Evolutionary conservation across 495 filamentous ascomycete genomes (phyloP).

Genomic region (Parmelia sp.): DNA sequence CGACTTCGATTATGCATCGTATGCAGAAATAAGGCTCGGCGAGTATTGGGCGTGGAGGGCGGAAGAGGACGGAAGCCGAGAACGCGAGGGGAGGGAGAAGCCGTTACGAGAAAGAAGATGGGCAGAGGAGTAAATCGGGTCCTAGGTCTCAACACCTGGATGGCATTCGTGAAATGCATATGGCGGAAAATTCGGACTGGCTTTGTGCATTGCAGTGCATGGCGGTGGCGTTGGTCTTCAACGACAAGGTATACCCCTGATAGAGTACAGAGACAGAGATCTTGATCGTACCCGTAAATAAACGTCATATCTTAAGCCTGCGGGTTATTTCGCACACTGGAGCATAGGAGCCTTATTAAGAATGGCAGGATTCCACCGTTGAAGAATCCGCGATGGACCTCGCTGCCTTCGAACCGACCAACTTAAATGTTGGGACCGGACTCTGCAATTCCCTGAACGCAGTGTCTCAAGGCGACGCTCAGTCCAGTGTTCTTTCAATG

Average conservation of each 20-base stretch:
- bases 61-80: constrained; percentile 57
- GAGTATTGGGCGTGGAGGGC: constrained; percentile 96
- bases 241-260: constrained; percentile 7
- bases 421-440: too few relatives aligned
- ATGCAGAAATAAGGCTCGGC: constrained; percentile 78
- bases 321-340: neutral
- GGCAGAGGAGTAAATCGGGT: constrained; percentile 44
- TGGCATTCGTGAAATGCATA: neutral
- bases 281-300: too few relatives aligned
- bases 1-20: constrained; percentile 92
- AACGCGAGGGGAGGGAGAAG: constrained; percentile 50
- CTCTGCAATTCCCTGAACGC: too few relatives aligned
- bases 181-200: neutral
- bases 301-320: too few relatives aligned
- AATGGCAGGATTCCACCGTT: neutral
- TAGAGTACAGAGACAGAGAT: neutral
- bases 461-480: too few relatives aligned
- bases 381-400: neutral
- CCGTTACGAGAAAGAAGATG: constrained; percentile 76
- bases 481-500: too few relatives aligned
- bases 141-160: constrained; percentile 19
- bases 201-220: constrained; percentile 7
- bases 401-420: neutral
- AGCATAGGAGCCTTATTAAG: too few relatives aligned
- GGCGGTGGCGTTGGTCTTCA: constrained; percentile 19